These are phyloP conservation scores for Rhododendron mucronatum DNA, from an alignment of 148 eudicot genomes.

Conservation along the genomic window DNA sequence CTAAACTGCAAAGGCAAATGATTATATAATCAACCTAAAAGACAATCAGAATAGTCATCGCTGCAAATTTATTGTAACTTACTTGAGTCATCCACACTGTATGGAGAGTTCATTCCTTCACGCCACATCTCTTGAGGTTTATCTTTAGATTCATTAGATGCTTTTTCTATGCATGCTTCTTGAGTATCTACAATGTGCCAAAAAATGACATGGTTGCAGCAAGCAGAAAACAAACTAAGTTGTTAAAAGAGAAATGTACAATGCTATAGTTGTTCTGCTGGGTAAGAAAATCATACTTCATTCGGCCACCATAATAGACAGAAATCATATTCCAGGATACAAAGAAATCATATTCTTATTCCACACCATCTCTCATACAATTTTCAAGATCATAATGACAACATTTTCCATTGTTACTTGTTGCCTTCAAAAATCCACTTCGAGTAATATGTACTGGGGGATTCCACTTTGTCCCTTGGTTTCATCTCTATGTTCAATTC, in stretches of 20 bases:
- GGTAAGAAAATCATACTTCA: not conserved
- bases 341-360: not conserved
- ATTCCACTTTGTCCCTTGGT: not conserved
- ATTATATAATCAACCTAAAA: not conserved
- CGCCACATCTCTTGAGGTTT: not conserved
- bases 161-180: not conserved
- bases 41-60: too few species aligned
- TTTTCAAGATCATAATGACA: not conserved
- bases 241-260: not conserved
- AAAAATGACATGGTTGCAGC: not conserved
- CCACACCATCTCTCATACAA: not conserved
- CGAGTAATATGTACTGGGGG: not conserved
- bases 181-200: not conserved
- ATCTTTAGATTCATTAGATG: not conserved
- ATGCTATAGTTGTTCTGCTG: not conserved
- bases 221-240: not conserved
- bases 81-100: conserved; percentile 1
- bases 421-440: not conserved
- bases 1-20: not conserved
- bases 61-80: not conserved
- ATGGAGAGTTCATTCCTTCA: not conserved
- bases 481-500: not conserved
- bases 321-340: not conserved
- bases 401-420: not conserved
- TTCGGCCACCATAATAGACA: not conserved